Base-by-base conservation (phyloP, 2,329 filamentous ascomycete species). In the Epichloe festucae region DNA sequence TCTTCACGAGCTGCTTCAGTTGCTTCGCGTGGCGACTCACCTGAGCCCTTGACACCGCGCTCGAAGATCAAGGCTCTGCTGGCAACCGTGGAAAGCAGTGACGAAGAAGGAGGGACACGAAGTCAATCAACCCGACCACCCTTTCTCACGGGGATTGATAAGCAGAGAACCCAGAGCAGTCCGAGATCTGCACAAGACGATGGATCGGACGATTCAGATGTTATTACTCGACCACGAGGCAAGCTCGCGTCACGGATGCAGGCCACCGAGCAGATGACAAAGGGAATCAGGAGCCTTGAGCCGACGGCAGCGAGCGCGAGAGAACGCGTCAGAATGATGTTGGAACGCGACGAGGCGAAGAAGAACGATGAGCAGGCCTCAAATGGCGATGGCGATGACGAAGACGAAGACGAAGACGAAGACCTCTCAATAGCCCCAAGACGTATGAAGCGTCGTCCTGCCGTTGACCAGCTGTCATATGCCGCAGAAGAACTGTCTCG, bases 241-340 rank as follows among this genome's bases (percentile, higher is more conserved):
- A 76, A 78, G 49, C 71, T 87, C 57, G 83, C 83, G 12, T 75
- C 83, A 15, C 74, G 79, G 49, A 81, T 89, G 75, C 74, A 77
- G 55, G 74, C 63, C 42, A 58, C 55, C 35, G 52, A 51, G 27
- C 21, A 27, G 38, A 48, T 47, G n/a, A 49, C 23, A 23, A 59
- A 7, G 7, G 40, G 59, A 1, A 55, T 59, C 27, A 38, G 15
- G 15, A 49, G 46, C 38, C 31, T 47, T 7, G 14, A 23, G 21
- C 14, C 21, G 14, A 53, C 55, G 11, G 56, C 62, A 2, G 65
- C 65, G 43, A 67, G 64, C 46, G 66, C 68, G 4, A 63, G 67
- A 48, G 69, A 73, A 53, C 69, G 72, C 53, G 66, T 71, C 38
- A 73, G 63, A 58, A 71, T 68, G 58, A 66, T 73, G 60, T 60